phyloP scores from a whole-genome alignment of 305 asterid species.

The Plantago coronopus region DNA sequence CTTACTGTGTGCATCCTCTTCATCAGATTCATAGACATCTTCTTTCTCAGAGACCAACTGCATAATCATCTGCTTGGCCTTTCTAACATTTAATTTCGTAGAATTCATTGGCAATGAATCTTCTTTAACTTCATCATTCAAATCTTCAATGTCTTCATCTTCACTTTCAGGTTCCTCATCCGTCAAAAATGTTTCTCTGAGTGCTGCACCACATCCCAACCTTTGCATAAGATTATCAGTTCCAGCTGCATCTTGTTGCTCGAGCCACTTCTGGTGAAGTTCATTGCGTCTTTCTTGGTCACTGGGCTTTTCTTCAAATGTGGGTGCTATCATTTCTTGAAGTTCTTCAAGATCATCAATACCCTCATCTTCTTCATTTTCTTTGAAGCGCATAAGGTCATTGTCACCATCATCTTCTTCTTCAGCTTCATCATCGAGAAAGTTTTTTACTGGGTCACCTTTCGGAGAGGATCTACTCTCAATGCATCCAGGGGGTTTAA shows the following conservation, averaged over 20 bases:
- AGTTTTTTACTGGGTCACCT: slow-evolving; percentile 66
- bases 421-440: slow-evolving; percentile 90
- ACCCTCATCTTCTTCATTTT: slow-evolving; percentile 68
- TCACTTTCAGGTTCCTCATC: slow-evolving; percentile 46
- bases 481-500: slow-evolving; percentile 36
- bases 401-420: slow-evolving; percentile 86
- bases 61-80: slow-evolving; percentile 68
- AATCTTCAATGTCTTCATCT: slow-evolving; percentile 44
- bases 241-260: slow-evolving; percentile 96
- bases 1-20: slow-evolving; percentile 46
- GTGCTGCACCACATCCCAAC: slow-evolving; percentile 50
- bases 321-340: slow-evolving; percentile 72
- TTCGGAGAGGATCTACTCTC: slow-evolving; percentile 35
- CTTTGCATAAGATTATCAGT: slow-evolving; percentile 78
- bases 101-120: slow-evolving; percentile 36
- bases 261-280: slow-evolving; percentile 97
- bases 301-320: slow-evolving; percentile 49
- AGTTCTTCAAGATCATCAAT: slow-evolving; percentile 69
- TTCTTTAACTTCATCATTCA: slow-evolving; percentile 38
- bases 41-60: slow-evolving; percentile 68
- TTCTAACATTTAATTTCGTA: slow-evolving; percentile 44
- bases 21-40: slow-evolving; percentile 73
- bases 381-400: slow-evolving; percentile 47
- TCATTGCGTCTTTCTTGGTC: slow-evolving; percentile 73
- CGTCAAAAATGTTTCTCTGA: slow-evolving; percentile 37